These are phyloP conservation scores for Pseudogymnoascus sp. DNA, from an alignment of 2,329 filamentous ascomycete genomes.

Conservation along the genomic window DNA sequence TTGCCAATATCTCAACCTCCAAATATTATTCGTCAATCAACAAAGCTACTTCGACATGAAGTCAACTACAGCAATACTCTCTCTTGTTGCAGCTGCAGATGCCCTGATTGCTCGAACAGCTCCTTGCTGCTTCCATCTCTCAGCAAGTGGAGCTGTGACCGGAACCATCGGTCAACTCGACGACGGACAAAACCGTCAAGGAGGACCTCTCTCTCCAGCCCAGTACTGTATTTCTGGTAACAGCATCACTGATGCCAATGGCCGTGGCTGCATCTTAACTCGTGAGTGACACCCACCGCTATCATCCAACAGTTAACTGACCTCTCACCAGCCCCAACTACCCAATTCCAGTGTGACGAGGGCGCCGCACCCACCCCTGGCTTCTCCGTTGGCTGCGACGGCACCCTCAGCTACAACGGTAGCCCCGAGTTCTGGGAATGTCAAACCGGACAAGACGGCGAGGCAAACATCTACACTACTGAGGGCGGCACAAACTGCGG, in stretches of 20 bases:
- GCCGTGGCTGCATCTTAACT: constrained; percentile 58
- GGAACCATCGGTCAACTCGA: constrained; percentile 50
- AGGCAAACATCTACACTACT: constrained; percentile 33
- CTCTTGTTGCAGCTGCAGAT: no score
- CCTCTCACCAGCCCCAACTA: constrained; percentile 14
- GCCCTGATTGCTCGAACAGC: no score
- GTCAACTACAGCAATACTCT: no score
- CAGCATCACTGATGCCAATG: constrained; percentile 46
- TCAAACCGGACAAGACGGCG: constrained; percentile 27
- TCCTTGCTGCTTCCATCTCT: constrained; percentile 38
- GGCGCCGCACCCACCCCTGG: constrained; percentile 27
- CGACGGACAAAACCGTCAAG: constrained; percentile 55
- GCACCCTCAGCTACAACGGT: constrained; percentile 44
- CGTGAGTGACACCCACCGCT: constrained; percentile 14
- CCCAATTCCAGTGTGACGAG: no score
- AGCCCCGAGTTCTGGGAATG: constrained; percentile 51
- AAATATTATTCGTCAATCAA: no score
- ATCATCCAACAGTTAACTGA: constrained; percentile 25
- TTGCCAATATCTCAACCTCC: no score
- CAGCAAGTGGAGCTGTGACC: constrained; percentile 39
- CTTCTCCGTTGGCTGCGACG: constrained; percentile 48
- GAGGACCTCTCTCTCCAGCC: constrained; percentile 38
- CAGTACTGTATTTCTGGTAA: constrained; percentile 47
- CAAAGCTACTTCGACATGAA: no score
- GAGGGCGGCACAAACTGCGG: constrained; percentile 29